Conservation (phyloP, 1,139 yeast species). For the Kurtzmaniella natalensis region DNA sequence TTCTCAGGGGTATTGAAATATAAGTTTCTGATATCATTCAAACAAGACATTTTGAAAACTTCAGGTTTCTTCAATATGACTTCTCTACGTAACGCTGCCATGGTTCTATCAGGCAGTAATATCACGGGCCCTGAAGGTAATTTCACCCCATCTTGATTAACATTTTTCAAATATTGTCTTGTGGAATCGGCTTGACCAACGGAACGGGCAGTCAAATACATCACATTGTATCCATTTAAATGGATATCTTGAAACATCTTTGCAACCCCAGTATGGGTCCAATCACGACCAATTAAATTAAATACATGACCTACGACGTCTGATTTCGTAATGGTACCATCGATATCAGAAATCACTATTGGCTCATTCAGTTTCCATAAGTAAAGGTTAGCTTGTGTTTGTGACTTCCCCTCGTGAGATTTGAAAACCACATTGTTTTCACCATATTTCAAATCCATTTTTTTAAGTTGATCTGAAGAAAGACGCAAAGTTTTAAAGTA, state of each 20-base stretch:
- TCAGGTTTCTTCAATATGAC: conserved; percentile 94
- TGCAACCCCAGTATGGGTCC: conserved; percentile 98
- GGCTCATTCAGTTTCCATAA: conserved; percentile 86
- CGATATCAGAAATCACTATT: conserved; percentile 94
- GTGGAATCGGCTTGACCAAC: conserved; percentile 97
- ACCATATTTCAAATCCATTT: conserved; percentile 72
- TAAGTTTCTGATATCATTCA: conserved; percentile 76
- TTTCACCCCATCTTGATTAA: conserved; percentile 67
- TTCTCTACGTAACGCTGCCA: conserved; percentile 90
- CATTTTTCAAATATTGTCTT: conserved; percentile 73
- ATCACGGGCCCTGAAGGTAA: conserved; percentile 94
- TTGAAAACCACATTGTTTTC: conserved; percentile 74
- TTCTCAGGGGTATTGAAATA: conserved; percentile 28
- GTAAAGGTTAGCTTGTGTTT: conserved; percentile 67
- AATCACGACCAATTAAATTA: conserved; percentile 91
- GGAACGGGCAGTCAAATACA: conserved; percentile 91
- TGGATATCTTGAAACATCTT: conserved; percentile 80
- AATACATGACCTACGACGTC: conserved; percentile 97
- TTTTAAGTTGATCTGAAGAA: conserved; percentile 83
- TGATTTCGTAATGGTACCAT: conserved; percentile 96
- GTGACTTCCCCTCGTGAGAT: conserved; percentile 78
- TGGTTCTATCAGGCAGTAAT: conserved; percentile 91
- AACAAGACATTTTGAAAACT: conserved; percentile 96
- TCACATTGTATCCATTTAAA: conserved; percentile 84
- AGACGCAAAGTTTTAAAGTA: conserved; percentile 86